Evolutionary conservation across 1,139 yeast genomes (phyloP).

Genomic region (Blastobotrys illinoisensis): DNA sequence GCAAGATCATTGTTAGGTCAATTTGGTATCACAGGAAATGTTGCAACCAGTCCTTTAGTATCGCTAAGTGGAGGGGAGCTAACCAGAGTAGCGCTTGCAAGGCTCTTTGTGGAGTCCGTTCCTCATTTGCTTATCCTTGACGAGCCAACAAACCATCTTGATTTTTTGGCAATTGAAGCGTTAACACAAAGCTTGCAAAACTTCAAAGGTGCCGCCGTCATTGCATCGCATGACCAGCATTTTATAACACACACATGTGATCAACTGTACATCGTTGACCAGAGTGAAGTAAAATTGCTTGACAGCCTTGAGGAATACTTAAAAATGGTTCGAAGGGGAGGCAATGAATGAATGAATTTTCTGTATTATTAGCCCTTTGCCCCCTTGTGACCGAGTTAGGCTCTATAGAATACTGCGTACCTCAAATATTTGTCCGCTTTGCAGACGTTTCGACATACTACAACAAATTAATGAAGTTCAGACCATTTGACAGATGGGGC

Average conservation of each 20-base stretch:
- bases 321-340: too few relatives aligned
- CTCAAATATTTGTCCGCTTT: too few relatives aligned
- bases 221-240: slow-evolving; percentile 10
- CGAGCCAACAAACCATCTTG: slow-evolving; percentile 13
- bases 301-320: too few relatives aligned
- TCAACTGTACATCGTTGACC: not conserved
- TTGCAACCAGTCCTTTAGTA: slow-evolving; percentile 3
- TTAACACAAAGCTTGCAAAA: slow-evolving; percentile 1
- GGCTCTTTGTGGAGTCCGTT: not conserved
- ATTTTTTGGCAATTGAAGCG: slow-evolving; percentile 9
- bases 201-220: slow-evolving; percentile 5
- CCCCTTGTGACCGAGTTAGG: too few relatives aligned
- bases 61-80: slow-evolving; percentile 13
- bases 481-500: too few relatives aligned
- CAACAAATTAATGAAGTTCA: too few relatives aligned
- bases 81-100: slow-evolving; percentile 12
- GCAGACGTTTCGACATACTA: too few relatives aligned
- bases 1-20: slow-evolving; percentile 6
- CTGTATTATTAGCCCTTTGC: too few relatives aligned
- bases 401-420: too few relatives aligned
- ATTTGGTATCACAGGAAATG: slow-evolving; percentile 9
- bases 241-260: slow-evolving; percentile 1
- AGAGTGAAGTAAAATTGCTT: too few relatives aligned
- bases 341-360: too few relatives aligned
- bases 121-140: slow-evolving; percentile 12